Evolutionary conservation across 2,329 filamentous ascomycete species (phyloP), one percentile per base, ranked within the genome.

Genomic region (Ampelomyces quisqualis): DNA sequence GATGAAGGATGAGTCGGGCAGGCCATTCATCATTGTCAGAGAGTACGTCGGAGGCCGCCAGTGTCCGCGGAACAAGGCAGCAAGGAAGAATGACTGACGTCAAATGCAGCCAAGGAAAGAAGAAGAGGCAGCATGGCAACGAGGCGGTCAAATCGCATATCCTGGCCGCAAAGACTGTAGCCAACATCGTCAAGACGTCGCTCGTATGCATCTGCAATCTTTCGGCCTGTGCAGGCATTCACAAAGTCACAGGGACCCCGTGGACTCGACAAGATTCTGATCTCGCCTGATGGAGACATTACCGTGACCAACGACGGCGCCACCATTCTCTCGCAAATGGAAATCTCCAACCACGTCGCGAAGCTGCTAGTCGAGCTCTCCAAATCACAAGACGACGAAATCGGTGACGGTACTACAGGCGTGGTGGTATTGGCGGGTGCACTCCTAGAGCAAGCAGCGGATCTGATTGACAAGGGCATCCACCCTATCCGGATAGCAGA

Each of bases 131-230:
- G 65, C 91, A 93, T 70, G 93, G 93, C 64, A 96, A 86, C 71
- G 93, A 98, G 67, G 93, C 93, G 38, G 89, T 98, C 71, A 98
- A 98, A 74, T 89, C 90, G 62, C 94, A 98, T 74, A 98, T 98
- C 63, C 83, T 97, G 62, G 91, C 93, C 47, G 94, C 94, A 40
- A 85, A 90, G 68, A 97, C 93, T 43, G 90, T 98, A 59, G 87
- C 93, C 58, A 95, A 90, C 74, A 93, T 98, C 60, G 89, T 98
- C 73, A 96, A 95, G 78, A 93, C 89, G 47, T 98, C 94, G 53
- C 79, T 98, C 60, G 78, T 81, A 76, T 49, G 72, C 37, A 40
- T 4, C 4, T 10, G 37, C 19, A 10, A 22, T 14, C 6, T 3
- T 7, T 7, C 17, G 22, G 5, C 7, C 18, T 13, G 5, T 6